Percentiles rank a stretch among this genome's conserved stretches.
phyloP scores from a whole-genome alignment of 148 eudicot species.

The Vaccinium corymbosum region DNA sequence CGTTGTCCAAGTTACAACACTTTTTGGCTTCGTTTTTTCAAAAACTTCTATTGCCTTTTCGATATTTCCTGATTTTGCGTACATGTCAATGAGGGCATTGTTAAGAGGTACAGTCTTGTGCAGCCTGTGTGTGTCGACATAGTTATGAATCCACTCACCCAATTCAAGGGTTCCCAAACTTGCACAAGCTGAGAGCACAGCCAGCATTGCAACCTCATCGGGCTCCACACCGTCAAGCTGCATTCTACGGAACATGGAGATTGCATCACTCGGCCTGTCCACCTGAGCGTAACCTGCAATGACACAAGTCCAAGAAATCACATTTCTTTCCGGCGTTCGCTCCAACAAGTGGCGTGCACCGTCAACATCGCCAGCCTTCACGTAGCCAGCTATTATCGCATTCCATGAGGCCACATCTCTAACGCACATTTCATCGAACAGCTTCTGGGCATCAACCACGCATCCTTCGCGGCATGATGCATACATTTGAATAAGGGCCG shows the following conservation, averaged over 20 bases:
- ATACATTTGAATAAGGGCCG: conserved; percentile 42
- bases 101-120: conserved; percentile 23
- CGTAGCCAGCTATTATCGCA: conserved; percentile 59
- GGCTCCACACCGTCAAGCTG: conserved; percentile 37
- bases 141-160: conserved; percentile 46
- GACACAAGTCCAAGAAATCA: conserved; percentile 72
- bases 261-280: conserved; percentile 36
- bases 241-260: conserved; percentile 40
- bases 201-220: conserved; percentile 46
- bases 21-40: conserved; percentile 28
- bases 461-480: conserved; percentile 13
- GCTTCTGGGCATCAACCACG: conserved; percentile 34
- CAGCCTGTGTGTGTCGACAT: conserved; percentile 22
- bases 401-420: conserved; percentile 55
- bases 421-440: conserved; percentile 46
- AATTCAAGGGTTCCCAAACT: conserved; percentile 50
- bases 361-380: conserved; percentile 36
- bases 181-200: conserved; percentile 59
- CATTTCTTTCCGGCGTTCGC: conserved; percentile 50
- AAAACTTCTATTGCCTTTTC: conserved; percentile 41
- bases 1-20: conserved; percentile 58
- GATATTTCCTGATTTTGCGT: conserved; percentile 54
- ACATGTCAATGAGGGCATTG: conserved; percentile 63
- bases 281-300: conserved; percentile 53
- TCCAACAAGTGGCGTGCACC: conserved; percentile 37